Percentiles rank a stretch among this genome's conserved stretches.
Conservation (phyloP, 2,329 filamentous ascomycete genomes). For the Aureobasidium namibiae region DNA sequence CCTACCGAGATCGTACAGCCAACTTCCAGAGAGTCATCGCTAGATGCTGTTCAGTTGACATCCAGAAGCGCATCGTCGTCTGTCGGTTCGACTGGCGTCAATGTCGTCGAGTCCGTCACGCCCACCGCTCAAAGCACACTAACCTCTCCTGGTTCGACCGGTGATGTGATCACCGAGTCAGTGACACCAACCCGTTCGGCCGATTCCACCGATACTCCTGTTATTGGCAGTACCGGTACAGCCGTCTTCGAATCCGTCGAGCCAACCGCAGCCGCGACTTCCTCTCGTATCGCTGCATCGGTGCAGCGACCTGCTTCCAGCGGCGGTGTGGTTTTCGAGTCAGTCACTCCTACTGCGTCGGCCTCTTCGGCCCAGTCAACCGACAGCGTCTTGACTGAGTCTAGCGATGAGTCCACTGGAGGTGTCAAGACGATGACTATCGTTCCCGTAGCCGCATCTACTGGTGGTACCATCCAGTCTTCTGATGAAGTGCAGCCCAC, state of each 20-base stretch:
- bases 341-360: conserved; percentile 5
- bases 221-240: not conserved
- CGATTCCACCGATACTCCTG: not conserved
- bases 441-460: not conserved
- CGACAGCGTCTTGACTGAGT: not conserved
- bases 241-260: not conserved
- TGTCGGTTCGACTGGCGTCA: not conserved
- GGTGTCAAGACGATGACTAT: not conserved
- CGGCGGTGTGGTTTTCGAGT: not conserved
- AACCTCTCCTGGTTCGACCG: conserved; percentile 4
- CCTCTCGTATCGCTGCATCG: not conserved
- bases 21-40: not conserved
- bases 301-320: conserved; percentile 3
- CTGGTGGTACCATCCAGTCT: not conserved
- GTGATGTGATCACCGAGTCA: not conserved
- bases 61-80: not conserved
- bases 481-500: not conserved
- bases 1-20: not conserved
- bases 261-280: conserved; percentile 5
- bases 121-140: not conserved
- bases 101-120: conserved; percentile 2
- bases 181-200: conserved; percentile 1
- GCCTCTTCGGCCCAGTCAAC: not conserved
- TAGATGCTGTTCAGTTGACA: conserved; percentile 4
- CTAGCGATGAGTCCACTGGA: conserved; percentile 3